Evolutionary conservation across 345 rosid genomes (phyloP).

Genomic region (Hibiscus tridactylites): DNA sequence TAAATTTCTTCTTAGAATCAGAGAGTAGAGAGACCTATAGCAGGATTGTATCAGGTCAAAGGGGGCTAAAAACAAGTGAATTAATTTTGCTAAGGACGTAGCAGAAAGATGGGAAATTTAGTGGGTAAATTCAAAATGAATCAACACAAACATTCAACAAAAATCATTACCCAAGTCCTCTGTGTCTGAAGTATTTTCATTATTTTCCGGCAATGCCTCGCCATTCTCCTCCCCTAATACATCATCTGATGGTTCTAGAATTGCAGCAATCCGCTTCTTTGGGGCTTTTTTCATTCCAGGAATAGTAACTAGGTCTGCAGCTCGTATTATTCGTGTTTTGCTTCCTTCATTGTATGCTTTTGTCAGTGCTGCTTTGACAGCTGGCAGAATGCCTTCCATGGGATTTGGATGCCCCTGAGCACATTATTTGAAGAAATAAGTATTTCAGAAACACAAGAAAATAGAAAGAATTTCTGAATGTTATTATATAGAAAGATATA

Average conservation of each 20-base stretch:
- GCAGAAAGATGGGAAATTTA: background rate
- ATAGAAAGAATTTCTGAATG: background rate
- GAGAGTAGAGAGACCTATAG: background rate
- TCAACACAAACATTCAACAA: too few relatives aligned
- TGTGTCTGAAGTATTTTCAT: slow-evolving; percentile 49
- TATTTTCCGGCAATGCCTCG: slow-evolving; percentile 36
- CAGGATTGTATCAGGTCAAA: background rate
- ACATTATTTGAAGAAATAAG: background rate
- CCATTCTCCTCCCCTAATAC: slow-evolving; percentile 56
- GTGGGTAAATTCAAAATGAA: background rate
- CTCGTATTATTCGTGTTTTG: slow-evolving; percentile 67
- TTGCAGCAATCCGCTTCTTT: slow-evolving; percentile 71
- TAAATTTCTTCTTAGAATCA: background rate
- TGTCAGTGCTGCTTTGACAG: slow-evolving; percentile 86
- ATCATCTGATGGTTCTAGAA: slow-evolving; percentile 62
- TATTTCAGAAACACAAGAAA: background rate
- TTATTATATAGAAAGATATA: background rate
- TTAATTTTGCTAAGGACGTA: background rate
- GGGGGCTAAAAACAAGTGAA: background rate
- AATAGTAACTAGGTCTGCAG: slow-evolving; percentile 78
- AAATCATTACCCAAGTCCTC: slow-evolving; percentile 51
- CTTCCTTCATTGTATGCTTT: slow-evolving; percentile 69
- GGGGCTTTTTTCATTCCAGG: slow-evolving; percentile 82
- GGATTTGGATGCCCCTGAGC: slow-evolving; percentile 72
- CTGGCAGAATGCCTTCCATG: slow-evolving; percentile 69